phyloP scores from a whole-genome alignment of 306 rosid genomes.

The Pterocarpus macrocarpus region DNA sequence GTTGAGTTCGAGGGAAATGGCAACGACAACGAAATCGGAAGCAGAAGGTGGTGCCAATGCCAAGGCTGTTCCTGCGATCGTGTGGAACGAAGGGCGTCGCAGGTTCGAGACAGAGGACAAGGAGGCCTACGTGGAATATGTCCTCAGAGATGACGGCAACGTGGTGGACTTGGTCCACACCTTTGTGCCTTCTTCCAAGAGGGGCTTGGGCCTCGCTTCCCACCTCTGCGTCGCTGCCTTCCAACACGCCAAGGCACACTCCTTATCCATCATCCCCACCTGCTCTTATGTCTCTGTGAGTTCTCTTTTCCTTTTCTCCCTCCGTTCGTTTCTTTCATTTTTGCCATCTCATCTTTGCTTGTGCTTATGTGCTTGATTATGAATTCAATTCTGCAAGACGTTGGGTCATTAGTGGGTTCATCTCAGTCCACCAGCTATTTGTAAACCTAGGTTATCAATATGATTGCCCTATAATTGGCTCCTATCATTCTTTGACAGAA shows the following conservation, averaged over 20 bases:
- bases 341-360: no score
- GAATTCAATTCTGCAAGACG: no score
- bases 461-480: no score
- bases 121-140: slow-evolving; percentile 74
- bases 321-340: no score
- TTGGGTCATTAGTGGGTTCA: no score
- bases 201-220: slow-evolving; percentile 89
- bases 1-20: slow-evolving; percentile 46
- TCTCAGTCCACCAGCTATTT: neutral
- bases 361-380: no score
- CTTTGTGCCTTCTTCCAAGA: slow-evolving; percentile 81
- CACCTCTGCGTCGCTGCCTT: slow-evolving; percentile 85
- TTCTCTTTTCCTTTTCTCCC: neutral
- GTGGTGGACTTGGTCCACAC: slow-evolving; percentile 87
- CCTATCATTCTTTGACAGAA: no score
- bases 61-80: slow-evolving; percentile 42
- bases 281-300: slow-evolving; percentile 91
- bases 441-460: neutral
- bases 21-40: slow-evolving; percentile 35
- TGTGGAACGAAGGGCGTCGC: slow-evolving; percentile 63
- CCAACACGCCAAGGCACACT: slow-evolving; percentile 70
- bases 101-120: slow-evolving; percentile 90
- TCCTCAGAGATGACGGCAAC: slow-evolving; percentile 55
- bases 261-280: slow-evolving; percentile 72
- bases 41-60: slow-evolving; percentile 7